phyloP scores from a whole-genome alignment of 164 flowering plant species.

The Vitis cinerea region DNA sequence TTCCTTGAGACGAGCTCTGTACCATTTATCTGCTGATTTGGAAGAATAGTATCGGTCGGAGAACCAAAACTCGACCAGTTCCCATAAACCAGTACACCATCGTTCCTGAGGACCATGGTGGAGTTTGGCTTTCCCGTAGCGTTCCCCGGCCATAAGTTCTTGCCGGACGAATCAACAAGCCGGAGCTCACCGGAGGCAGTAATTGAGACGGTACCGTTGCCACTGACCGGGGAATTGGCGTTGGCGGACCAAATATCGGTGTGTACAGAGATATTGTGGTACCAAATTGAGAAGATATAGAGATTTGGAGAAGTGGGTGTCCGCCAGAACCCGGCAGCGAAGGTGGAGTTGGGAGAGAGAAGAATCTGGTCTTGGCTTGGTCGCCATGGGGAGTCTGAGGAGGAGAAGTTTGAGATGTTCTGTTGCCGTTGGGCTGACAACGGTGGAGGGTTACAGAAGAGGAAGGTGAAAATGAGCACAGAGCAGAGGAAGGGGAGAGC shows the following conservation, averaged over 20 bases:
- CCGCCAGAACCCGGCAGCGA: conserved; percentile 63
- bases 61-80: conserved; percentile 49
- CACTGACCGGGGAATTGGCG: conserved; percentile 21
- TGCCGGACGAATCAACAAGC: conserved; percentile 23
- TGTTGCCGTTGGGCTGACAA: conserved; percentile 19
- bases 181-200: conserved; percentile 39
- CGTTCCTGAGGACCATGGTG: conserved; percentile 24
- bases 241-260: conserved; percentile 52
- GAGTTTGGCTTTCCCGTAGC: conserved; percentile 11
- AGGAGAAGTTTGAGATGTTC: conserved; percentile 30
- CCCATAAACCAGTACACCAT: conserved; percentile 43
- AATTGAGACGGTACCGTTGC: conserved; percentile 34
- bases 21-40: conserved; percentile 35
- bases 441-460: conserved; percentile 16
- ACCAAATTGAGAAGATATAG: conserved; percentile 66
- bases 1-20: conserved; percentile 30
- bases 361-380: conserved; percentile 44
- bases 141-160: conserved; percentile 19
- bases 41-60: conserved; percentile 59
- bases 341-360: conserved; percentile 51
- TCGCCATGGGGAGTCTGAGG: conserved; percentile 56
- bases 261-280: conserved; percentile 18
- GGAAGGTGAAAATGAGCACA: conserved; percentile 14
- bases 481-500: no score
- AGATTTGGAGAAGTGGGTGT: conserved; percentile 19